These are phyloP conservation scores for Hypericum androsaemum DNA, from an alignment of 345 rosid genomes.

Conservation along the genomic window DNA sequence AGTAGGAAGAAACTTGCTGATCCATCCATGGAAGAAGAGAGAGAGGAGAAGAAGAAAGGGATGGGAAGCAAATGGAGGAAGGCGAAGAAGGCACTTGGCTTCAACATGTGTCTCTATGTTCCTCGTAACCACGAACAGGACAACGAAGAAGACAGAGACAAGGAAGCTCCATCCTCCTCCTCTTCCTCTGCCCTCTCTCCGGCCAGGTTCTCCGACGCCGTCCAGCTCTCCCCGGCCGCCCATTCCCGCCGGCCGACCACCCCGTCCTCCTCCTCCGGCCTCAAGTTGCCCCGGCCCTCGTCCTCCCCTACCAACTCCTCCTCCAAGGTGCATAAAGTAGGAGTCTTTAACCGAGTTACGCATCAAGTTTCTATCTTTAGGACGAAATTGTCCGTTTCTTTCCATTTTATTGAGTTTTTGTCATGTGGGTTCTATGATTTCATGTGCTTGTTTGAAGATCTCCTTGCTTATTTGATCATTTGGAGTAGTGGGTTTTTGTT, in stretches of 20 bases:
- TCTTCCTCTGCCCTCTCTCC: conserved; percentile 11
- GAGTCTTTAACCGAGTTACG: too few relatives aligned
- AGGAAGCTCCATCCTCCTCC: conserved; percentile 12
- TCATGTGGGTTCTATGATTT: too few relatives aligned
- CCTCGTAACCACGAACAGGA: not conserved
- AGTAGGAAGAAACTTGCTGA: too few relatives aligned
- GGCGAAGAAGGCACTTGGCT: not conserved
- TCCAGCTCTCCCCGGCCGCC: conserved; percentile 25
- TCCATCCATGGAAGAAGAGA: too few relatives aligned
- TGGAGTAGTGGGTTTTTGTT: too few relatives aligned
- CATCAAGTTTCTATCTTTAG: too few relatives aligned
- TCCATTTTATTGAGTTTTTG: too few relatives aligned
- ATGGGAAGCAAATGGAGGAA: not conserved
- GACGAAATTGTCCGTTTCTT: too few relatives aligned
- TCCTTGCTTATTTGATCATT: too few relatives aligned
- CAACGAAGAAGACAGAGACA: not conserved
- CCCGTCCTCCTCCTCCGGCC: conserved; percentile 63
- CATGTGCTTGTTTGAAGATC: too few relatives aligned
- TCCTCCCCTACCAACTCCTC: conserved; percentile 16
- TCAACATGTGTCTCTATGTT: not conserved
- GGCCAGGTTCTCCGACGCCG: conserved; percentile 34
- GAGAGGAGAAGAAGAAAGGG: not conserved
- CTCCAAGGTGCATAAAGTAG: not conserved
- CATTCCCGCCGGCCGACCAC: conserved; percentile 25
- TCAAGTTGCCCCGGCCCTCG: conserved; percentile 42